phyloP scores from a whole-genome alignment of 1,284 basidiomycete species.

The Fomitopsis pinicola region DNA sequence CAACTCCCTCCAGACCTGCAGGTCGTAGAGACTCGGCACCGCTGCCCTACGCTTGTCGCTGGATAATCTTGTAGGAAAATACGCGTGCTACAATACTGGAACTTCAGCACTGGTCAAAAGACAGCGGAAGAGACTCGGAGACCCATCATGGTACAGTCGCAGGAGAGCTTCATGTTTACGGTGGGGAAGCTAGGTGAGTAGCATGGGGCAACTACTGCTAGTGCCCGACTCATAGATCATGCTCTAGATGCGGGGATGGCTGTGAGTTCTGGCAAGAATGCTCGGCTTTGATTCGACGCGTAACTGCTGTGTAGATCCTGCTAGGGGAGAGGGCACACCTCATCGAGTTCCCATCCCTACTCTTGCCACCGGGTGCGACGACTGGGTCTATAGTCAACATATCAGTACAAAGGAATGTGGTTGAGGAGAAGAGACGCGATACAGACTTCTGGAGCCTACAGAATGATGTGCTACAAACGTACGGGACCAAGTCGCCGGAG shows the following conservation, averaged over 20 bases:
- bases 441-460: conserved; percentile 82
- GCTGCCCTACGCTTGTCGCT: too few relatives aligned
- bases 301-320: conserved; percentile 58
- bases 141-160: conserved; percentile 26
- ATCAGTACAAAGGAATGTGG: conserved; percentile 79
- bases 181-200: conserved; percentile 66
- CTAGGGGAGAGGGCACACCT: conserved; percentile 89
- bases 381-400: conserved; percentile 97
- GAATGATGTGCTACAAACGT: conserved; percentile 70
- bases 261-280: conserved; percentile 36
- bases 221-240: background rate
- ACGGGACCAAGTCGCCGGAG: conserved; percentile 65
- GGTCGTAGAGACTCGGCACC: too few relatives aligned
- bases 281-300: conserved; percentile 2
- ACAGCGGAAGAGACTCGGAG: background rate
- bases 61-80: too few relatives aligned
- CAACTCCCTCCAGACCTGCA: too few relatives aligned
- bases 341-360: conserved; percentile 92
- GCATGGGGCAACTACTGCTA: background rate
- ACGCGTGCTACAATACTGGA: too few relatives aligned
- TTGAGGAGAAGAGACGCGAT: conserved; percentile 79
- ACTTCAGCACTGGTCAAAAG: too few relatives aligned
- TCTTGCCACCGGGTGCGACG: conserved; percentile 85
- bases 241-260: conserved; percentile 76
- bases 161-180: conserved; percentile 63